Conservation (phyloP, 2,329 filamentous ascomycete genomes). For the Cladophialophora immunda region DNA sequence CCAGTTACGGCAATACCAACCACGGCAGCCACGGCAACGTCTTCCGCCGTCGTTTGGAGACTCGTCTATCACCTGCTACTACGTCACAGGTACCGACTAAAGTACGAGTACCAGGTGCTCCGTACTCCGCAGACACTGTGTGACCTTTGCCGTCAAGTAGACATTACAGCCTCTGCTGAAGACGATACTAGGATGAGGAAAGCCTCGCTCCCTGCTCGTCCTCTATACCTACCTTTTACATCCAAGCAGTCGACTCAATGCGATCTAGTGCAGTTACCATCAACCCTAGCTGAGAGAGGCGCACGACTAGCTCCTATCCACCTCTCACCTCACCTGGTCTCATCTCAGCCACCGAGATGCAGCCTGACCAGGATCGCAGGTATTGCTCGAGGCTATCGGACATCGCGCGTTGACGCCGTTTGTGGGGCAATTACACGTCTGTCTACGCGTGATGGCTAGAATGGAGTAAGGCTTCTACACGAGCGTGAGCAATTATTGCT, state of each 20-base stretch:
- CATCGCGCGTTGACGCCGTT: background rate
- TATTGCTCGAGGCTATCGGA: background rate
- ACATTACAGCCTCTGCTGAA: background rate
- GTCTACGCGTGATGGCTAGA: background rate
- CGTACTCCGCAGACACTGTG: too few species aligned
- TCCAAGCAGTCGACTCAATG: background rate
- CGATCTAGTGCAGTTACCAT: background rate
- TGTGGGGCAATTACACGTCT: background rate
- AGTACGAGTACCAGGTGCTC: too few species aligned
- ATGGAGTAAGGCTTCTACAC: background rate
- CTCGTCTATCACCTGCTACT: background rate
- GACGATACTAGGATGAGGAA: background rate
- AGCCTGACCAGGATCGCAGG: background rate
- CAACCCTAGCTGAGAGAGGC: background rate
- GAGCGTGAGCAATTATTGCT: background rate
- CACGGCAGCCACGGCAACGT: background rate
- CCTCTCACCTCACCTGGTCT: background rate
- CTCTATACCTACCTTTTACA: background rate
- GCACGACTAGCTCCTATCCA: background rate
- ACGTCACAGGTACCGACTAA: background rate
- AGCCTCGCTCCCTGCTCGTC: background rate
- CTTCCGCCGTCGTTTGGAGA: background rate
- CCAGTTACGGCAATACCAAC: background rate
- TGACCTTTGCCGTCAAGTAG: background rate
- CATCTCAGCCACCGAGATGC: background rate